phyloP scores from a whole-genome alignment of 164 flowering plant species.

The Vitis labrusca region DNA sequence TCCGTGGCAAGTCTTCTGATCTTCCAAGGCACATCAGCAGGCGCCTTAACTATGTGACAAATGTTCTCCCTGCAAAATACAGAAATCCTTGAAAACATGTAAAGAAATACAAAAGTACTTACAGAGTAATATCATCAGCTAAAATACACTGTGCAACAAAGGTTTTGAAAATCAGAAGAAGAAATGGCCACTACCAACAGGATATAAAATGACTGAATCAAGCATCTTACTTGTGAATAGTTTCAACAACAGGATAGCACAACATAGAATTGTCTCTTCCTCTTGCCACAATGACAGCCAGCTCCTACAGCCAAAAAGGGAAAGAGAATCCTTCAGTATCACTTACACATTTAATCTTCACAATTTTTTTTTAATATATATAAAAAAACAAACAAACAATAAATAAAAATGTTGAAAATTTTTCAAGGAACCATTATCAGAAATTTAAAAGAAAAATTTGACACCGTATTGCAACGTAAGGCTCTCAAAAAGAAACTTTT shows the following conservation, averaged over 20 bases:
- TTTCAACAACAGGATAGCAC: conserved; percentile 97
- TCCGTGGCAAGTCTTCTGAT: conserved; percentile 63
- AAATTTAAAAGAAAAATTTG: not conserved
- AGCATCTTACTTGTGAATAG: conserved; percentile 76
- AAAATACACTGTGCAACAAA: not conserved
- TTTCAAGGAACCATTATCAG: not conserved
- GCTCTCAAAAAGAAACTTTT: not conserved
- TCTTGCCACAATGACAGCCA: conserved; percentile 93
- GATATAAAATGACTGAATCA: not conserved
- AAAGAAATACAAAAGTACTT: not conserved
- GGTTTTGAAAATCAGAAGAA: not conserved
- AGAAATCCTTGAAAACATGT: conserved; percentile 7
- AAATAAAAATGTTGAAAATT: not conserved
- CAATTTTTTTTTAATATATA: too few species aligned
- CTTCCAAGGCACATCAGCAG: conserved; percentile 82
- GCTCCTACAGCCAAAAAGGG: conserved; percentile 53
- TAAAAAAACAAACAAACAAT: not conserved
- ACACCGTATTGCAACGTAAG: not conserved
- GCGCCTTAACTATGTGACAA: conserved; percentile 90
- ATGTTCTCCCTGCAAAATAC: conserved; percentile 69
- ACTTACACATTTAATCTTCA: not conserved
- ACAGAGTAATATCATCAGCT: not conserved
- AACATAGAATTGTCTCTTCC: conserved; percentile 76
- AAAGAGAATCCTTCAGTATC: not conserved
- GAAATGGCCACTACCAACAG: not conserved